Conservation (phyloP, 2,329 filamentous ascomycete genomes). For the Penicillium thymicola region DNA sequence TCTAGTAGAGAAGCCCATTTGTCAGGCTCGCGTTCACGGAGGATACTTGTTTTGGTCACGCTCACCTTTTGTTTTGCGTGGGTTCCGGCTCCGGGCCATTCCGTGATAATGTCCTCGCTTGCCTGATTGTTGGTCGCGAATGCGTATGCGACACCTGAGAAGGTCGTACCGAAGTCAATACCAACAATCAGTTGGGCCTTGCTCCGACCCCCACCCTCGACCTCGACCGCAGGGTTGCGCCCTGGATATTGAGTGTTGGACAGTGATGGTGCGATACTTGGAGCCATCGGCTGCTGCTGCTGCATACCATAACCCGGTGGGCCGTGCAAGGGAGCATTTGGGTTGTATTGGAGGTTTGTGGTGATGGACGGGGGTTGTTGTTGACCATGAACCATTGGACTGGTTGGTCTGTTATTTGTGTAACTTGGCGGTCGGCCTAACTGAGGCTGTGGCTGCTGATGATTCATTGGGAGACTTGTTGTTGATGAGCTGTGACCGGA, state of each 20-base stretch:
- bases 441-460: slow-evolving; percentile 30
- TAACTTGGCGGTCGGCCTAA: slow-evolving; percentile 64
- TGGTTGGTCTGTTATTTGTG: slow-evolving; percentile 53
- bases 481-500: slow-evolving; percentile 45
- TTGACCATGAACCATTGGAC: slow-evolving; percentile 50
- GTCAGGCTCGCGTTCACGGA: not conserved
- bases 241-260: slow-evolving; percentile 28
- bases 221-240: slow-evolving; percentile 55
- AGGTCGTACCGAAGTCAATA: slow-evolving; percentile 98
- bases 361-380: slow-evolving; percentile 54
- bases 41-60: not conserved
- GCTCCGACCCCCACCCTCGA: slow-evolving; percentile 82
- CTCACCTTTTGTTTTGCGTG: slow-evolving; percentile 96
- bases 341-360: slow-evolving; percentile 51
- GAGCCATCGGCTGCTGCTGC: slow-evolving; percentile 28
- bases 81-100: slow-evolving; percentile 96
- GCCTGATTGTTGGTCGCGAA: slow-evolving; percentile 95
- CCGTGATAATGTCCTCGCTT: slow-evolving; percentile 97
- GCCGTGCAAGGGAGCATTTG: slow-evolving; percentile 34
- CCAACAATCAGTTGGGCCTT: slow-evolving; percentile 98
- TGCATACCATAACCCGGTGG: slow-evolving; percentile 48
- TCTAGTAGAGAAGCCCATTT: slow-evolving; percentile 46
- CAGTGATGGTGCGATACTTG: slow-evolving; percentile 28
- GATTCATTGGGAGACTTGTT: slow-evolving; percentile 56
- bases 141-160: slow-evolving; percentile 92